These are phyloP conservation scores for Pluteus cervinus DNA, from an alignment of 768 basidiomycete species.

Conservation along the genomic window DNA sequence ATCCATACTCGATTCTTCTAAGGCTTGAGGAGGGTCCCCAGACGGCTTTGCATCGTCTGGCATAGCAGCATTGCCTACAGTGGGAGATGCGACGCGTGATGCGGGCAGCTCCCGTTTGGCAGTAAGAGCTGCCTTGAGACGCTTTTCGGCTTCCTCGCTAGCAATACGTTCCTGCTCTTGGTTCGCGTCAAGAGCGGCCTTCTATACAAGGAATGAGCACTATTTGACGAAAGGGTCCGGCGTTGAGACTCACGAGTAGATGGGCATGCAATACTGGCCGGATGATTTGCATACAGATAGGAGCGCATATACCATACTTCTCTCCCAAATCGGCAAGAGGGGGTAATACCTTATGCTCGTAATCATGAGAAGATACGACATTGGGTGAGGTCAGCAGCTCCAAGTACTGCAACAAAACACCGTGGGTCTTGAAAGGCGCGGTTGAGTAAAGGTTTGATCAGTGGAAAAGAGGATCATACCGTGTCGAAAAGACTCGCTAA, in stretches of 20 bases:
- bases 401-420: conserved; percentile 86
- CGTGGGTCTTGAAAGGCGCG: conserved; percentile 62
- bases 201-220: conserved; percentile 26
- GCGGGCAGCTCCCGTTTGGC: conserved; percentile 67
- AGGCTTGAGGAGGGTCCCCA: conserved; percentile 14
- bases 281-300: conserved; percentile 91
- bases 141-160: conserved; percentile 73
- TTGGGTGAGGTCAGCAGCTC: conserved; percentile 77
- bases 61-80: conserved; percentile 21
- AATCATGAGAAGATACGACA: conserved; percentile 64
- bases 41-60: conserved; percentile 23
- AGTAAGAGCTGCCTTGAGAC: conserved; percentile 72
- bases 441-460: conserved; percentile 11
- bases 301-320: conserved; percentile 74
- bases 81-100: conserved; percentile 65
- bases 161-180: conserved; percentile 65
- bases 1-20: conserved; percentile 50
- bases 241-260: conserved; percentile 55
- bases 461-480: conserved; percentile 39
- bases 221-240: conserved; percentile 6
- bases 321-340: conserved; percentile 66
- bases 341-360: conserved; percentile 70
- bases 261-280: conserved; percentile 70
- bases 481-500: conserved; percentile 85
- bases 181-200: conserved; percentile 55